Evolutionary conservation across 371 early-diverging fungal genomes (phyloP).

Genomic region (Thermomucor indicae-seudaticae): DNA sequence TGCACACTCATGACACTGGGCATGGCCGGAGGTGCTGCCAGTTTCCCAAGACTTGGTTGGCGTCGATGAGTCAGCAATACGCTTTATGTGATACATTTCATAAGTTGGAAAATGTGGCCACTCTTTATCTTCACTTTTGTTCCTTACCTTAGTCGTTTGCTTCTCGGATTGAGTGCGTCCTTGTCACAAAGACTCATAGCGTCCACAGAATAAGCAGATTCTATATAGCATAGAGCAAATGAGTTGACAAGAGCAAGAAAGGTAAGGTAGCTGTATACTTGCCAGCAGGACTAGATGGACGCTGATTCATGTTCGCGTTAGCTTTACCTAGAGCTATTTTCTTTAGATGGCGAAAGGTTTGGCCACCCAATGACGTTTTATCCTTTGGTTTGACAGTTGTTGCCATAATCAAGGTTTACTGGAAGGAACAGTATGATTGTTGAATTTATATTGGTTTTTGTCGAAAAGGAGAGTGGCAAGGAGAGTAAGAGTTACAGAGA

Average conservation of each 20-base stretch:
- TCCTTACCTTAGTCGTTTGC: slow-evolving; percentile 15
- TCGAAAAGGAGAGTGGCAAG: too few relatives aligned
- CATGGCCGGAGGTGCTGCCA: slow-evolving; percentile 1
- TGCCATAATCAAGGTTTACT: too few relatives aligned
- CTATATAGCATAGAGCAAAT: not conserved
- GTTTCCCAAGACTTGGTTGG: slow-evolving; percentile 1
- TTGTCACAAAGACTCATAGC: slow-evolving; percentile 8
- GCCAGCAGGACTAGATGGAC: slow-evolving; percentile 12
- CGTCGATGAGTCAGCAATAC: slow-evolving; percentile 4
- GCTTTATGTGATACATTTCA: not conserved
- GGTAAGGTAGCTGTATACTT: too few relatives aligned
- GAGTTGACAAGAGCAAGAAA: not conserved
- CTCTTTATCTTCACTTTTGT: too few relatives aligned
- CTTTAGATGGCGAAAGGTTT: slow-evolving; percentile 12
- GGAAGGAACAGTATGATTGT: too few relatives aligned
- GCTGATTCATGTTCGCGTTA: slow-evolving; percentile 1
- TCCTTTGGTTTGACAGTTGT: slow-evolving; percentile 8
- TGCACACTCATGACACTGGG: slow-evolving; percentile 12
- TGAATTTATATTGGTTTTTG: too few relatives aligned
- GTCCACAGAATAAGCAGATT: slow-evolving; percentile 7
- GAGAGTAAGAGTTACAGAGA: too few relatives aligned
- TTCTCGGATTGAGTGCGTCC: slow-evolving; percentile 6
- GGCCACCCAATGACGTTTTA: slow-evolving; percentile 5
- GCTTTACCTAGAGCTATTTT: slow-evolving; percentile 10
- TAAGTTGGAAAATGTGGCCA: too few relatives aligned